phyloP scores from a whole-genome alignment of 768 basidiomycete genomes.

The Russula griseocarnosa region DNA sequence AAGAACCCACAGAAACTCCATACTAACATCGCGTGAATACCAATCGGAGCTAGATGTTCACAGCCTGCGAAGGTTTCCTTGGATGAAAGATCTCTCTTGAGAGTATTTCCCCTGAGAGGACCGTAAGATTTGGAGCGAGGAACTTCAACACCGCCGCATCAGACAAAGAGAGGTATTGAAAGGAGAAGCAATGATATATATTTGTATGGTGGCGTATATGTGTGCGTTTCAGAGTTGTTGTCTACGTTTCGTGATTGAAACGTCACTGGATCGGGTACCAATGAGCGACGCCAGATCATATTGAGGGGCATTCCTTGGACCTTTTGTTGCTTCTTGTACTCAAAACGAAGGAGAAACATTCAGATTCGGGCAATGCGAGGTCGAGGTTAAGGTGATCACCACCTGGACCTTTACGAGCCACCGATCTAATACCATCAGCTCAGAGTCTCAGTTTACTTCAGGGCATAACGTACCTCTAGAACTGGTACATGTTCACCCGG shows the following conservation, averaged over 20 bases:
- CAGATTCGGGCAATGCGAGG: not conserved
- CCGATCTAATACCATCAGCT: not conserved
- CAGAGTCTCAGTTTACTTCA: not conserved
- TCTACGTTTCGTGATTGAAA: not conserved
- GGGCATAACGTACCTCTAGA: constrained; percentile 43
- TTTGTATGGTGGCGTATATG: too few species aligned
- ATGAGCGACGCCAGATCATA: not conserved
- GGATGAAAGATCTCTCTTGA: too few species aligned
- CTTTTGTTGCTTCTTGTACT: not conserved
- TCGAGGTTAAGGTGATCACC: constrained; percentile 37
- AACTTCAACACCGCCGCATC: constrained; percentile 78
- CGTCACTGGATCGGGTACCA: not conserved
- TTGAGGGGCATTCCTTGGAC: not conserved
- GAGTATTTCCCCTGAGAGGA: too few species aligned
- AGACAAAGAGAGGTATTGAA: constrained; percentile 70
- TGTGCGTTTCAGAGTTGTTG: constrained; percentile 25
- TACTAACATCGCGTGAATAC: too few species aligned
- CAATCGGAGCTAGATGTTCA: too few species aligned
- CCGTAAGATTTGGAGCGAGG: constrained; percentile 62
- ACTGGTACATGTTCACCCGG: constrained; percentile 56
- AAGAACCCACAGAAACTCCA: too few species aligned
- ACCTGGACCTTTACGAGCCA: constrained; percentile 47
- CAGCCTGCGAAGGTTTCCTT: too few species aligned
- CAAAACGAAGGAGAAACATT: not conserved
- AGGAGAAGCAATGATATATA: too few species aligned